phyloP scores from a whole-genome alignment of 768 basidiomycete genomes.

The Cubamyces sp. region DNA sequence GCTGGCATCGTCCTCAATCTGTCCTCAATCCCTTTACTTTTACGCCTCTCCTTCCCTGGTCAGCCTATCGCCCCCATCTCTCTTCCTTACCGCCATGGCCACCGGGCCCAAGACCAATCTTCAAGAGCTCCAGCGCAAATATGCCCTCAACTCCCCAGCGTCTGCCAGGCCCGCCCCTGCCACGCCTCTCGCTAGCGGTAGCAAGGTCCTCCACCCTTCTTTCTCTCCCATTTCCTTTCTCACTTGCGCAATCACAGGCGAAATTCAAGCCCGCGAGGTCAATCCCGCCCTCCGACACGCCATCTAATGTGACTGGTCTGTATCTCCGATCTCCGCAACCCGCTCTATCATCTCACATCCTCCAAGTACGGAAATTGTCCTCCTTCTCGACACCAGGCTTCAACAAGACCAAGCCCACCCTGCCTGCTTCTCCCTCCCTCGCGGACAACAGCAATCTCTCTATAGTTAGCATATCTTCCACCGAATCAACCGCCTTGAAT shows the following conservation, averaged over 20 bases:
- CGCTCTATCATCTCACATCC: neutral
- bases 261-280: conserved; percentile 30
- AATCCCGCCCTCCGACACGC: conserved; percentile 6
- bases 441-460: conserved; percentile 29
- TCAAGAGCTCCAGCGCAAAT: conserved; percentile 26
- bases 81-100: conserved; percentile 16
- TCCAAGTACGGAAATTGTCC: conserved; percentile 34
- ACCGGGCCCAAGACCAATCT: conserved; percentile 29
- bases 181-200: conserved; percentile 3
- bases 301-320: conserved; percentile 15
- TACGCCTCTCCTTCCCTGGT: neutral
- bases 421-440: conserved; percentile 21
- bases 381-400: conserved; percentile 54
- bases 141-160: neutral
- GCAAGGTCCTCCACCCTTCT: conserved; percentile 14
- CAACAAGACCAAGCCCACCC: conserved; percentile 33
- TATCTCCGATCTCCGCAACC: neutral
- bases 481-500: conserved; percentile 21
- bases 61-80: neutral
- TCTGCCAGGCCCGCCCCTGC: conserved; percentile 2
- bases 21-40: neutral
- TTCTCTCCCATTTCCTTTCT: neutral
- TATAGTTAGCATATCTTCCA: conserved; percentile 24
- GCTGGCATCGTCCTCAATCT: neutral
- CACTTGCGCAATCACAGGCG: neutral